Conservation (phyloP, 2,329 filamentous ascomycete genomes). For the Alternaria consortialis region DNA sequence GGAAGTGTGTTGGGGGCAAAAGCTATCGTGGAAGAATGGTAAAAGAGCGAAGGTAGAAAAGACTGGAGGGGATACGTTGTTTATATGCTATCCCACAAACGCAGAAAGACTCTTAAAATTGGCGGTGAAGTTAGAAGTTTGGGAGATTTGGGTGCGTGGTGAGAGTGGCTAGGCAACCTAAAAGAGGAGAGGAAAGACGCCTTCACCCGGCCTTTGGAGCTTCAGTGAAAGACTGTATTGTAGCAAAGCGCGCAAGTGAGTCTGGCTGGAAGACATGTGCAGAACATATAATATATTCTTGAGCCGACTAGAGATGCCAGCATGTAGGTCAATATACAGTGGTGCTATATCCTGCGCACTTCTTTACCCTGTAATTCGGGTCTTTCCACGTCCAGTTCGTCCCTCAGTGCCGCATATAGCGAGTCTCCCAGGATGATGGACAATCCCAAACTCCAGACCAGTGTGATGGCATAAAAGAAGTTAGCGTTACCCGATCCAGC, state of each 20-base stretch:
- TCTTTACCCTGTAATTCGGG: conserved; percentile 92
- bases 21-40: conserved; percentile 4
- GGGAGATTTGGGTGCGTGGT: conserved; percentile 7
- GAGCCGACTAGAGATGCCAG: not conserved
- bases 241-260: not conserved
- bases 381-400: conserved; percentile 92
- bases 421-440: conserved; percentile 88
- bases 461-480: conserved; percentile 98
- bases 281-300: not conserved
- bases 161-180: conserved; percentile 14
- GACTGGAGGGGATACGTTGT: not conserved
- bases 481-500: conserved; percentile 98
- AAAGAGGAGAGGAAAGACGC: conserved; percentile 1
- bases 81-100: not conserved
- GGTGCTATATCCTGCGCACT: conserved; percentile 76
- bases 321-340: not conserved
- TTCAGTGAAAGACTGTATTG: not conserved
- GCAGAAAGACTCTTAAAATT: not conserved
- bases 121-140: conserved; percentile 13
- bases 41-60: conserved; percentile 2
- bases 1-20: not conserved
- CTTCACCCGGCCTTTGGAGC: conserved; percentile 8
- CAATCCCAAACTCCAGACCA: conserved; percentile 95
- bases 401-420: conserved; percentile 85
- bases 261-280: not conserved